Conservation (phyloP, 208 protist species). For the Vickermania spadyakhi region DNA sequence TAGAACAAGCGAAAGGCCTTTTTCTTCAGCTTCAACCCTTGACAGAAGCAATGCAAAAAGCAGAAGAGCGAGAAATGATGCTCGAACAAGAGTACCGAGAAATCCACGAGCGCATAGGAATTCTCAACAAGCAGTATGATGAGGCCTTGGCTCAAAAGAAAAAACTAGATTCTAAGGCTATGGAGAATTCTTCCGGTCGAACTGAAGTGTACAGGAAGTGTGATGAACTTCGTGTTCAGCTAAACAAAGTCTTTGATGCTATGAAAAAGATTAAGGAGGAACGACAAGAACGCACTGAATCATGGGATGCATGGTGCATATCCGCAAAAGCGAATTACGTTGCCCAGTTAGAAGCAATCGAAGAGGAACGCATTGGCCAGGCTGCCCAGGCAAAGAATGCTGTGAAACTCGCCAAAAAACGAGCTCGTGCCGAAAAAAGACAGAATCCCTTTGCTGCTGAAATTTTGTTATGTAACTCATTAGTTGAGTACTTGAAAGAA, state of each 20-base stretch:
- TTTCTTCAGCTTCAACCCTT: constrained; percentile 55
- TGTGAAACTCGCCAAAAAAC: constrained; percentile 27
- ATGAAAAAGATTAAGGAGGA: constrained; percentile 39
- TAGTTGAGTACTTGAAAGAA: constrained; percentile 57
- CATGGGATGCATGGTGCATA: constrained; percentile 60
- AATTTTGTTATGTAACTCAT: constrained; percentile 34
- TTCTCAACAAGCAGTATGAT: constrained; percentile 51
- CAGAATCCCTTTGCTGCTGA: constrained; percentile 64
- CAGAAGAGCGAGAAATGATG: constrained; percentile 47
- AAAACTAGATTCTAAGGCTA: constrained; percentile 40
- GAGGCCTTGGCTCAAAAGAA: constrained; percentile 36
- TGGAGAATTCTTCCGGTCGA: constrained; percentile 18
- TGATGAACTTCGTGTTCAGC: constrained; percentile 22
- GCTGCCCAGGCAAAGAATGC: constrained; percentile 15
- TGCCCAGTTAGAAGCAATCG: constrained; percentile 39
- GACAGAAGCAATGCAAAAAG: constrained; percentile 44
- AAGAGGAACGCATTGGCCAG: constrained; percentile 41
- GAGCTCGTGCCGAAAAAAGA: constrained; percentile 25
- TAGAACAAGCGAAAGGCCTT: constrained; percentile 66
- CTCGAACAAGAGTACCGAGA: constrained; percentile 68
- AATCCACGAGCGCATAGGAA: constrained; percentile 64
- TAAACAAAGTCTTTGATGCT: constrained; percentile 31
- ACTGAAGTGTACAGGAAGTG: constrained; percentile 49
- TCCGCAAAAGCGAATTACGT: constrained; percentile 49
- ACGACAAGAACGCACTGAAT: constrained; percentile 19